Conservation (phyloP, 805 yeast species). For the Myxozyma nipponensis region DNA sequence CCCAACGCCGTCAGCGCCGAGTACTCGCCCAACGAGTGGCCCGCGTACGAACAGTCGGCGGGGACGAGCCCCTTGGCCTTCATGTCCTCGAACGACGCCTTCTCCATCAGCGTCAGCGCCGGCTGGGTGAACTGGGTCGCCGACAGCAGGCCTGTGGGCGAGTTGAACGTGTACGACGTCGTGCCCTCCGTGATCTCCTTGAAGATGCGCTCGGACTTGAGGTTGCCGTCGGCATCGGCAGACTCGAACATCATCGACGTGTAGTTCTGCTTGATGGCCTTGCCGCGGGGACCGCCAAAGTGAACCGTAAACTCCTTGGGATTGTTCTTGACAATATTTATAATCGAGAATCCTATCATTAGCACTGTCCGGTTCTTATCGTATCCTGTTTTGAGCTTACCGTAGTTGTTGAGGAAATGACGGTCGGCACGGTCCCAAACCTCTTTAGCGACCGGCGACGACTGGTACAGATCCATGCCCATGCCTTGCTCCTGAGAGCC, state of each 20-base stretch:
- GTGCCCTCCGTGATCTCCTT: constrained; percentile 81
- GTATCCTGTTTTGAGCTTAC: constrained; percentile 3
- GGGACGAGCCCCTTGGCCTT: constrained; percentile 94
- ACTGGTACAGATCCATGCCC: constrained; percentile 98
- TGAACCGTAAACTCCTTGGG: constrained; percentile 94
- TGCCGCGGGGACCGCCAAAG: constrained; percentile 94
- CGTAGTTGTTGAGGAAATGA: constrained; percentile 84
- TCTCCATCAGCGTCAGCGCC: constrained; percentile 98
- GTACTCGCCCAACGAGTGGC: constrained; percentile 98
- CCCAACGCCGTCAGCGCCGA: constrained; percentile 96
- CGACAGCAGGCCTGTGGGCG: constrained; percentile 91
- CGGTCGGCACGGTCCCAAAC: constrained; percentile 98
- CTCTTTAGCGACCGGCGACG: constrained; percentile 84
- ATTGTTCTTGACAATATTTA: constrained; percentile 91
- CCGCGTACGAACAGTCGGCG: constrained; percentile 90
- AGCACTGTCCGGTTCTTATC: not conserved
- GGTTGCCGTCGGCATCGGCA: constrained; percentile 73
- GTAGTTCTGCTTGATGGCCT: constrained; percentile 89
- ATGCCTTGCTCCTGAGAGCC: constrained; percentile 99
- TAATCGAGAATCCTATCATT: constrained; percentile 80
- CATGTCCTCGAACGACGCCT: constrained; percentile 97
- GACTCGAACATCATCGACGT: constrained; percentile 97
- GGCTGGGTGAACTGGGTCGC: constrained; percentile 99
- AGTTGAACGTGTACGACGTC: constrained; percentile 79
- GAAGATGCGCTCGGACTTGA: constrained; percentile 91